phyloP scores from a whole-genome alignment of 352 stramenopile species.

The Globisporangium barbulae region DNA sequence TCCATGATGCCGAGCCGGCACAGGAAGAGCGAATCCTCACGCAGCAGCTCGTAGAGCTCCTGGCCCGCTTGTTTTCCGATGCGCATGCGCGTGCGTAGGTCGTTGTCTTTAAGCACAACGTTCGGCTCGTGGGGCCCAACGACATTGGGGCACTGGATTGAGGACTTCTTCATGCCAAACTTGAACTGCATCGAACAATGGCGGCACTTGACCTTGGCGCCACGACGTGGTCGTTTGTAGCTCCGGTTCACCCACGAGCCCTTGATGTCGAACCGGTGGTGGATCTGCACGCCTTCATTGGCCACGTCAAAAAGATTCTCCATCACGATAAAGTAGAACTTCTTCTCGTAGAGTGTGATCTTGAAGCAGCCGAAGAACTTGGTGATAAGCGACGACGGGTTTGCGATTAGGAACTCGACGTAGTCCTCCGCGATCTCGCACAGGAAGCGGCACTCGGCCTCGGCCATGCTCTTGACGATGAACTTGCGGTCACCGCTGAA shows the following conservation, averaged over 20 bases:
- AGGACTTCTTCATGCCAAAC: constrained; percentile 60
- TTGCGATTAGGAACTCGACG: constrained; percentile 74
- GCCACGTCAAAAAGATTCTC: constrained; percentile 88
- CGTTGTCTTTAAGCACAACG: constrained; percentile 87
- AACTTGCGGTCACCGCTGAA: constrained; percentile 89
- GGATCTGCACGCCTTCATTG: constrained; percentile 63
- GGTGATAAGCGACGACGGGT: constrained; percentile 77
- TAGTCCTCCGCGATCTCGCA: constrained; percentile 85
- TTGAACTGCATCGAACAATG: constrained; percentile 88
- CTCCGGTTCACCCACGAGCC: constrained; percentile 89
- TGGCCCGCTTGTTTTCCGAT: constrained; percentile 58
- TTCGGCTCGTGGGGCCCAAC: constrained; percentile 80
- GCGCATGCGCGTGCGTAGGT: constrained; percentile 75
- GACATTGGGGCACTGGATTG: constrained; percentile 75
- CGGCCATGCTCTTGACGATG: constrained; percentile 90
- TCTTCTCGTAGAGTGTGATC: constrained; percentile 88
- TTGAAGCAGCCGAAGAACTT: constrained; percentile 90
- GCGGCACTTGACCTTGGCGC: constrained; percentile 79
- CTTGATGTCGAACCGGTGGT: constrained; percentile 91
- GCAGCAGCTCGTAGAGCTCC: constrained; percentile 61
- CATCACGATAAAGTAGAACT: constrained; percentile 93
- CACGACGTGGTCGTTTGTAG: constrained; percentile 68
- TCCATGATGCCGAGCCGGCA: constrained; percentile 87
- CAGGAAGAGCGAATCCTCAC: constrained; percentile 75
- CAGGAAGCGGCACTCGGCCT: constrained; percentile 78